Evolutionary conservation across 2,329 filamentous ascomycete species (phyloP).

Genomic region (Zalaria obscura): DNA sequence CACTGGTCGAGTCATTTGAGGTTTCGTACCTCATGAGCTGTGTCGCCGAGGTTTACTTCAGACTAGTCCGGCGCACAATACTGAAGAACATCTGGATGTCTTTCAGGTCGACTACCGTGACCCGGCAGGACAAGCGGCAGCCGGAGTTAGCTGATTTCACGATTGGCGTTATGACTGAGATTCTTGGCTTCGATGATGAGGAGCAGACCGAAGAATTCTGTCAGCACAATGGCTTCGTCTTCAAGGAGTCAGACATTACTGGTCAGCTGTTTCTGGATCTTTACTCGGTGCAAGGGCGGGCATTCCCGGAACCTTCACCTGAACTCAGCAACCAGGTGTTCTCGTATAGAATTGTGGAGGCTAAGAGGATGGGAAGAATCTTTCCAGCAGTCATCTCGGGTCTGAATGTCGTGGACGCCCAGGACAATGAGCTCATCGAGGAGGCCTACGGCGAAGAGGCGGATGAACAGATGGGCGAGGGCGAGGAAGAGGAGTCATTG

Average conservation of each 20-base stretch:
- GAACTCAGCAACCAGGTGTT: slow-evolving; percentile 34
- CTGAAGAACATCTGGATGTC: slow-evolving; percentile 41
- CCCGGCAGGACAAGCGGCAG: slow-evolving; percentile 23
- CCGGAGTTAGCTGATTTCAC: slow-evolving; percentile 44
- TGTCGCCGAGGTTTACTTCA: slow-evolving; percentile 49
- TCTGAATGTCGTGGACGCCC: slow-evolving; percentile 37
- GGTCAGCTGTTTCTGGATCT: slow-evolving; percentile 34
- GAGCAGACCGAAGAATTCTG: slow-evolving; percentile 41
- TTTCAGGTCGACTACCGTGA: slow-evolving; percentile 17
- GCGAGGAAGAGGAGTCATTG: slow-evolving; percentile 20
- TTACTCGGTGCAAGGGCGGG: slow-evolving; percentile 27
- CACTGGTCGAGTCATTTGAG: slow-evolving; percentile 36
- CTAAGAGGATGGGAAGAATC: slow-evolving; percentile 40
- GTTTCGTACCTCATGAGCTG: slow-evolving; percentile 51
- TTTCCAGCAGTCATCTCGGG: slow-evolving; percentile 45
- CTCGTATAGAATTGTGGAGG: slow-evolving; percentile 41
- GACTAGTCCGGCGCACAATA: slow-evolving; percentile 40
- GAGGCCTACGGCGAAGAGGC: slow-evolving; percentile 17
- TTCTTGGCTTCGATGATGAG: slow-evolving; percentile 41
- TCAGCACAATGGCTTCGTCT: slow-evolving; percentile 36
- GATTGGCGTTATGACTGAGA: slow-evolving; percentile 33
- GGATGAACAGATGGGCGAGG: slow-evolving; percentile 16
- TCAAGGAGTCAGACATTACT: slow-evolving; percentile 23
- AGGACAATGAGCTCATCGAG: slow-evolving; percentile 34
- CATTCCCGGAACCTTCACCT: slow-evolving; percentile 14